Evolutionary conservation across 176 grass and related monocot genomes (phyloP).

Genomic region (Musa itinerans): DNA sequence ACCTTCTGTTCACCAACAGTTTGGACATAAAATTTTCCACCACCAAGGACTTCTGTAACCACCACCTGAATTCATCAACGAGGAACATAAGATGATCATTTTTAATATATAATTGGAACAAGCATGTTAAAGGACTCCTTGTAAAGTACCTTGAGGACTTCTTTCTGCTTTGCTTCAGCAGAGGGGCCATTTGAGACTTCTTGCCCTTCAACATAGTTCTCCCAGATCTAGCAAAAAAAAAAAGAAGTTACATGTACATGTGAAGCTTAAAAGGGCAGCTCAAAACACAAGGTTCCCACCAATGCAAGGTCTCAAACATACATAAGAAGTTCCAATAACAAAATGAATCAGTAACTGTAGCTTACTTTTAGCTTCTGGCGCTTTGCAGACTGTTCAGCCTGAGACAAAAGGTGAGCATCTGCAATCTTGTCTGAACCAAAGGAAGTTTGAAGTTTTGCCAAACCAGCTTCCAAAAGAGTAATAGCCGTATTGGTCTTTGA

Average conservation of each 20-base stretch:
- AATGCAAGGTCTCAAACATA: too few species aligned
- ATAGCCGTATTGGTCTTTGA: constrained; percentile 71
- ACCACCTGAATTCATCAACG: constrained; percentile 46
- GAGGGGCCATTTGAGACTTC: constrained; percentile 63
- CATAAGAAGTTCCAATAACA: background rate
- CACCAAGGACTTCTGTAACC: constrained; percentile 73
- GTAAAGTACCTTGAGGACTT: constrained; percentile 72
- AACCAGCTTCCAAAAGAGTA: constrained; percentile 70
- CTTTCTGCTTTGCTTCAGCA: constrained; percentile 68
- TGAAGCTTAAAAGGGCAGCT: too few species aligned
- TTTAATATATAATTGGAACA: constrained; percentile 1
- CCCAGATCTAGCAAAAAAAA: constrained; percentile 68
- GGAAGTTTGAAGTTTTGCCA: constrained; percentile 73
- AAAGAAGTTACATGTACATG: constrained; percentile 1
- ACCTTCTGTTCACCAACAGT: constrained; percentile 76
- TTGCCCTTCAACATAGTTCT: constrained; percentile 85
- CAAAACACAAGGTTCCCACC: too few species aligned
- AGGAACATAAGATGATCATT: constrained; percentile 1
- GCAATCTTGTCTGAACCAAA: constrained; percentile 75
- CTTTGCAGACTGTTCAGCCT: constrained; percentile 85
- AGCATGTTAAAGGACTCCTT: background rate
- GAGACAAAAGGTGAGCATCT: constrained; percentile 50
- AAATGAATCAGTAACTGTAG: background rate
- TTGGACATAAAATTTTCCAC: constrained; percentile 95
- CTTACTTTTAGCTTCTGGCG: constrained; percentile 75